These are phyloP conservation scores for Aspergillus uvarum DNA, from an alignment of 2,329 filamentous ascomycete species.

Conservation along the genomic window DNA sequence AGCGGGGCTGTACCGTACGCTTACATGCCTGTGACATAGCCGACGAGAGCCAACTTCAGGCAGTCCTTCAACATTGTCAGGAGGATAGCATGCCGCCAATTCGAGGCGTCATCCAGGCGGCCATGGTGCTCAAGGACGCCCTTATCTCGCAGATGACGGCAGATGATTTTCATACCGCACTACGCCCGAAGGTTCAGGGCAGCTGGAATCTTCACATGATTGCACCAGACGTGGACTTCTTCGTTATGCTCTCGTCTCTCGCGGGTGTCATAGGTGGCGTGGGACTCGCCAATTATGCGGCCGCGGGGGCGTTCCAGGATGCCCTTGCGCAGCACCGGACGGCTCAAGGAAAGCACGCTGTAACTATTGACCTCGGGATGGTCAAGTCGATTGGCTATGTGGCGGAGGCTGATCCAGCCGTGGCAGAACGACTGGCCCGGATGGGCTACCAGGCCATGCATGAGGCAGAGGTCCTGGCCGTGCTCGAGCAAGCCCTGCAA, in stretches of 20 bases:
- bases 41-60: too few species aligned
- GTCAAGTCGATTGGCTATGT: too few species aligned
- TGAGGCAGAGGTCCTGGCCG: too few species aligned
- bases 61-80: too few species aligned
- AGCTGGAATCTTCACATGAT: constrained; percentile 22
- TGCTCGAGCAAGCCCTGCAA: too few species aligned
- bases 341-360: constrained; percentile 19
- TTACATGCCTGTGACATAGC: too few species aligned
- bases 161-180: constrained; percentile 6
- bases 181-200: constrained; percentile 18
- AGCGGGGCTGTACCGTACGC: too few species aligned
- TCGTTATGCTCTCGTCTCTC: constrained; percentile 63
- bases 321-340: constrained; percentile 32
- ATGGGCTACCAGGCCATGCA: too few species aligned
- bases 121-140: constrained; percentile 19
- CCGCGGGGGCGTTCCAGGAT: constrained; percentile 36
- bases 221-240: constrained; percentile 53
- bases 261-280: constrained; percentile 28
- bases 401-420: too few species aligned
- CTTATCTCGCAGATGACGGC: constrained; percentile 16
- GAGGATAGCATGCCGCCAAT: not conserved
- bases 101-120: constrained; percentile 16
- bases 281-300: constrained; percentile 33
- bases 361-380: not conserved
- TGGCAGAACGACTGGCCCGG: too few species aligned